Conservation (phyloP, 768 basidiomycete genomes). For the Goffeauzyma gilvescens region DNA sequence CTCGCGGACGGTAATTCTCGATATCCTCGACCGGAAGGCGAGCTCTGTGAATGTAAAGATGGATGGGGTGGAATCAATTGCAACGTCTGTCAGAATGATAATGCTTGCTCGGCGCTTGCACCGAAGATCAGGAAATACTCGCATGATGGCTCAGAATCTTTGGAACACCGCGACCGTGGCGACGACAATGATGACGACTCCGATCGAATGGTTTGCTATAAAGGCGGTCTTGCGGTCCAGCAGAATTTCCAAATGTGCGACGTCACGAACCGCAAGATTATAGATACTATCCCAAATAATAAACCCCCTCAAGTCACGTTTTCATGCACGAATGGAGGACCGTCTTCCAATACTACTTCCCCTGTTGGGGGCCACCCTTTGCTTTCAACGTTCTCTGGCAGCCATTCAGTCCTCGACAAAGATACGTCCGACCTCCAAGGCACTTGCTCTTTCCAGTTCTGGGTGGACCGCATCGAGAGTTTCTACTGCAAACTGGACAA, state of each 20-base stretch:
- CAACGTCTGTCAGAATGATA: constrained; percentile 77
- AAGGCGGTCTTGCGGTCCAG: constrained; percentile 78
- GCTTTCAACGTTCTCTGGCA: constrained; percentile 7
- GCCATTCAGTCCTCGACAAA: too few species aligned
- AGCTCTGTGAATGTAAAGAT: constrained; percentile 70
- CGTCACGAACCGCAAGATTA: constrained; percentile 90
- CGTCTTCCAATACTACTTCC: constrained; percentile 17
- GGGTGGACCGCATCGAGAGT: constrained; percentile 83
- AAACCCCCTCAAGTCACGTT: constrained; percentile 87
- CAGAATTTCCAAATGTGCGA: constrained; percentile 93
- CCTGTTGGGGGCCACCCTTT: constrained; percentile 13
- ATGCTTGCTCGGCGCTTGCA: constrained; percentile 58
- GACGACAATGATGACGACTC: constrained; percentile 33
- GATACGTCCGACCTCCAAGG: constrained; percentile 36
- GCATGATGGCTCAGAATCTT: constrained; percentile 12
- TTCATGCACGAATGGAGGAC: constrained; percentile 41
- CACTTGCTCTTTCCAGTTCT: constrained; percentile 89
- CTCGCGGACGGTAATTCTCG: constrained; percentile 75
- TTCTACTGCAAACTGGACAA: constrained; percentile 77
- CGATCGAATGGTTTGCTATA: constrained; percentile 80
- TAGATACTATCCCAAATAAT: constrained; percentile 75
- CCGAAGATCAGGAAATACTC: constrained; percentile 27
- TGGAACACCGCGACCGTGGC: too few species aligned
- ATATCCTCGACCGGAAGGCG: constrained; percentile 53
- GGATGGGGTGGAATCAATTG: constrained; percentile 96